These are phyloP conservation scores for Fistulifera pelliculosa DNA, from an alignment of 108 stramenopile genomes.

Conservation along the genomic window DNA sequence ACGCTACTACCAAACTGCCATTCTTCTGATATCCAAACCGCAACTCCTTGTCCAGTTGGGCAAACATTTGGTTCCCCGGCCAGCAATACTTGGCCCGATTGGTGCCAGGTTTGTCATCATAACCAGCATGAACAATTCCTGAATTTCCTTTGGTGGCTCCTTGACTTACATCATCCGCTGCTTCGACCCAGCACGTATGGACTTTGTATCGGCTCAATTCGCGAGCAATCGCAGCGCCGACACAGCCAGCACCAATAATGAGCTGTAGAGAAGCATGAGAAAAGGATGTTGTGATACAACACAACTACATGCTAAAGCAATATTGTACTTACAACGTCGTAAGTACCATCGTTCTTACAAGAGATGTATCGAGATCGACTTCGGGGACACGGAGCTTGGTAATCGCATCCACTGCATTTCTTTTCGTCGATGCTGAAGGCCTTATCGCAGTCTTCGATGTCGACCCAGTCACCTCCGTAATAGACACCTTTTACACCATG, in stretches of 20 bases:
- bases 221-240: constrained; percentile 72
- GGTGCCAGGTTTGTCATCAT: constrained; percentile 73
- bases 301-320: too few species aligned
- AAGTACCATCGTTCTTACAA: not conserved
- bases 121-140: constrained; percentile 82
- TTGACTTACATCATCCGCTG: constrained; percentile 72
- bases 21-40: constrained; percentile 77
- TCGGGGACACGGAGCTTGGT: constrained; percentile 37
- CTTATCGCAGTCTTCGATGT: constrained; percentile 62
- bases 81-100: constrained; percentile 63
- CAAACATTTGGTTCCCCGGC: constrained; percentile 82
- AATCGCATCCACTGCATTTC: constrained; percentile 16
- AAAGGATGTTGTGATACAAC: too few species aligned
- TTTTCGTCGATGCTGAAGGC: constrained; percentile 31
- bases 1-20: constrained; percentile 69
- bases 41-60: constrained; percentile 60
- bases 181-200: constrained; percentile 45
- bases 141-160: constrained; percentile 54
- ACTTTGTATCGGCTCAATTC: constrained; percentile 54
- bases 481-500: constrained; percentile 64
- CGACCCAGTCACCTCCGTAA: constrained; percentile 64
- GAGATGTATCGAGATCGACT: constrained; percentile 33
- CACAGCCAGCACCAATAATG: constrained; percentile 67
- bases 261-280: constrained; percentile 22
- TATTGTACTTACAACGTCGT: not conserved